These are phyloP conservation scores for Hymenoscyphus occultus DNA, from an alignment of 2,329 filamentous ascomycete genomes.

Conservation along the genomic window DNA sequence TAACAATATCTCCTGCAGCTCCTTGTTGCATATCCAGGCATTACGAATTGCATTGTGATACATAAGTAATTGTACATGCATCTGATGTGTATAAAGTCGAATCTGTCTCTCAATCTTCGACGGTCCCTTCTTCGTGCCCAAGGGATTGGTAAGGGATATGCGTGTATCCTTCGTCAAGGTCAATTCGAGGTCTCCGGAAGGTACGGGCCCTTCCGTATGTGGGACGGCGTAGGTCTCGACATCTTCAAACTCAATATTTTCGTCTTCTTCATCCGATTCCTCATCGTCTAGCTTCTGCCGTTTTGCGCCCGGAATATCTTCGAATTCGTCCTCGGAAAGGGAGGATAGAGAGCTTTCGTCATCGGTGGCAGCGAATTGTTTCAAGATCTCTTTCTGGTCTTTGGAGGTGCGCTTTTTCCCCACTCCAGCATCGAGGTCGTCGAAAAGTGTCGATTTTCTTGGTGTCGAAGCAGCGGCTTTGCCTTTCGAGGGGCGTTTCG, in stretches of 20 bases:
- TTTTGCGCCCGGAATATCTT: slow-evolving; percentile 46
- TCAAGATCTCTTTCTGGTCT: slow-evolving; percentile 43
- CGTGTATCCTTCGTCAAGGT: slow-evolving; percentile 60
- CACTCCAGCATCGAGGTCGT: slow-evolving; percentile 53
- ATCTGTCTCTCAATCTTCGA: slow-evolving; percentile 81
- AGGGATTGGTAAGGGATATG: slow-evolving; percentile 58
- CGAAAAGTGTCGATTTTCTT: slow-evolving; percentile 58
- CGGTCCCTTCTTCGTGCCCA: slow-evolving; percentile 74
- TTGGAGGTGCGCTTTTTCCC: slow-evolving; percentile 40
- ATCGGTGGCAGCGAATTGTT: slow-evolving; percentile 45
- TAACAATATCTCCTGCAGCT: slow-evolving; percentile 72
- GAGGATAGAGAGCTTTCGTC: slow-evolving; percentile 37
- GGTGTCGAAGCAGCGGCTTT: slow-evolving; percentile 30
- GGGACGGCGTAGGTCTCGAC: slow-evolving; percentile 43
- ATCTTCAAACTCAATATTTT: slow-evolving; percentile 62
- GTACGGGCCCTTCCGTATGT: slow-evolving; percentile 43
- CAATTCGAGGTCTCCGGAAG: slow-evolving; percentile 69
- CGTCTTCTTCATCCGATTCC: slow-evolving; percentile 46
- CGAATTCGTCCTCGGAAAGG: slow-evolving; percentile 52
- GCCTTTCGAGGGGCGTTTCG: slow-evolving; percentile 30
- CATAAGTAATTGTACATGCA: slow-evolving; percentile 84
- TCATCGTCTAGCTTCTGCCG: slow-evolving; percentile 40
- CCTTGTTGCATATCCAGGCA: slow-evolving; percentile 74
- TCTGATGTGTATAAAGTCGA: slow-evolving; percentile 74
- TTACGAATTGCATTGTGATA: slow-evolving; percentile 90